Conservation (phyloP, 2,329 filamentous ascomycete genomes). For the Penicillium sp. region DNA sequence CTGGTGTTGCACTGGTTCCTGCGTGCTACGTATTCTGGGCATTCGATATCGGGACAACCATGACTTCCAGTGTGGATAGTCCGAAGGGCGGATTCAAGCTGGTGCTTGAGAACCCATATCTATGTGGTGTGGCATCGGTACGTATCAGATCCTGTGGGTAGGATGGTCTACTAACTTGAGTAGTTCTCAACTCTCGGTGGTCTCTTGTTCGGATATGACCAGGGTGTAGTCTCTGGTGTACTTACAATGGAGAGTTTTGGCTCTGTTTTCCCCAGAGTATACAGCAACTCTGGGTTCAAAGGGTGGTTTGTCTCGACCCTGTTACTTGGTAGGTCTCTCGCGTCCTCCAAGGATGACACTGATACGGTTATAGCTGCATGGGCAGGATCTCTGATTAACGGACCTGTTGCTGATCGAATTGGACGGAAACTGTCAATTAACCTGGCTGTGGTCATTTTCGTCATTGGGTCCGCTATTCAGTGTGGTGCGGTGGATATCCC, state of each 20-base stretch:
- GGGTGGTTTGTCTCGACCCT: constrained; percentile 52
- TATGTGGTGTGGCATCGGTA: constrained; percentile 45
- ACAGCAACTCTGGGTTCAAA: constrained; percentile 45
- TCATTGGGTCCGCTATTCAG: constrained; percentile 47
- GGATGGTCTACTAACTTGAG: not conserved
- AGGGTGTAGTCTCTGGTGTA: constrained; percentile 48
- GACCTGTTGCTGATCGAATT: constrained; percentile 48
- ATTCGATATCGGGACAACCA: constrained; percentile 5
- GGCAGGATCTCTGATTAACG: constrained; percentile 47
- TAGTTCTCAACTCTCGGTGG: constrained; percentile 42
- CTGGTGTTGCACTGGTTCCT: not conserved
- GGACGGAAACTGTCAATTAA: constrained; percentile 51
- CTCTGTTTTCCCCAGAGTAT: constrained; percentile 39
- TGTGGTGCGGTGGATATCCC: constrained; percentile 39
- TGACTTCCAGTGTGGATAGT: constrained; percentile 15
- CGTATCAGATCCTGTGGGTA: constrained; percentile 1
- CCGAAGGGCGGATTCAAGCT: constrained; percentile 24
- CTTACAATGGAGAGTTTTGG: constrained; percentile 46
- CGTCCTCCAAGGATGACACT: not conserved
- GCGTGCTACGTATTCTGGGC: not conserved
- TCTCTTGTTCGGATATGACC: constrained; percentile 49
- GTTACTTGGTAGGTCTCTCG: constrained; percentile 34
- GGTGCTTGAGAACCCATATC: constrained; percentile 41
- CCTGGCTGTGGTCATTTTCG: constrained; percentile 50
- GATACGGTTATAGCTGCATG: constrained; percentile 39